Conservation (phyloP, 208 protist species). For the Angomonas ambiguus region DNA sequence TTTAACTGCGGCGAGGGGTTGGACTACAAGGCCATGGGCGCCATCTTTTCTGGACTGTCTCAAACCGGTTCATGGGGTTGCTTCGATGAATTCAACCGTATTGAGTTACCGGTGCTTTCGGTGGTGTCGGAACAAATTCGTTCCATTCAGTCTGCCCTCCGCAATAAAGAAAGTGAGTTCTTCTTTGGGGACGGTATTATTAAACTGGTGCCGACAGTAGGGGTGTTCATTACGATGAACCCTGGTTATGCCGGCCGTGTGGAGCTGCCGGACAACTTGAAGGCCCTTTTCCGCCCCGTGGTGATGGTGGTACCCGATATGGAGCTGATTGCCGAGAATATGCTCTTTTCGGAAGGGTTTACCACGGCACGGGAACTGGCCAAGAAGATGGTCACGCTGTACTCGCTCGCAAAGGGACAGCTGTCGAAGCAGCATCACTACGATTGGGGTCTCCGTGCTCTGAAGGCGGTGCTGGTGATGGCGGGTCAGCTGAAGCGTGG, state of each 20-base stretch:
- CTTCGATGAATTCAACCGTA: constrained; percentile 99
- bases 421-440: constrained; percentile 99
- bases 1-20: constrained; percentile 99
- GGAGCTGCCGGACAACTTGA: constrained; percentile 98
- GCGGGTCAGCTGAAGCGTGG: constrained; percentile 97
- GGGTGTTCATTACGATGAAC: constrained; percentile 99
- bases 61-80: constrained; percentile 98
- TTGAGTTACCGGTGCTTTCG: constrained; percentile 98
- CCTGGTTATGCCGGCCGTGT: constrained; percentile 99
- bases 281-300: constrained; percentile 98
- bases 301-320: constrained; percentile 99
- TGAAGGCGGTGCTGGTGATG: constrained; percentile 99
- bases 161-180: constrained; percentile 79
- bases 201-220: constrained; percentile 88
- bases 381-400: constrained; percentile 99
- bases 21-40: constrained; percentile 98
- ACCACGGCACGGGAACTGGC: constrained; percentile 93
- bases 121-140: constrained; percentile 98
- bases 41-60: constrained; percentile 97
- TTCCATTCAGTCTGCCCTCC: constrained; percentile 95
- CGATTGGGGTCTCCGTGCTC: constrained; percentile 98
- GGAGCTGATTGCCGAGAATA: constrained; percentile 98
- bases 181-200: constrained; percentile 90
- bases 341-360: constrained; percentile 99
- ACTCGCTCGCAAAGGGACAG: constrained; percentile 96